Conservation (phyloP, 805 yeast genomes). For the Candida sakaeoensis region DNA sequence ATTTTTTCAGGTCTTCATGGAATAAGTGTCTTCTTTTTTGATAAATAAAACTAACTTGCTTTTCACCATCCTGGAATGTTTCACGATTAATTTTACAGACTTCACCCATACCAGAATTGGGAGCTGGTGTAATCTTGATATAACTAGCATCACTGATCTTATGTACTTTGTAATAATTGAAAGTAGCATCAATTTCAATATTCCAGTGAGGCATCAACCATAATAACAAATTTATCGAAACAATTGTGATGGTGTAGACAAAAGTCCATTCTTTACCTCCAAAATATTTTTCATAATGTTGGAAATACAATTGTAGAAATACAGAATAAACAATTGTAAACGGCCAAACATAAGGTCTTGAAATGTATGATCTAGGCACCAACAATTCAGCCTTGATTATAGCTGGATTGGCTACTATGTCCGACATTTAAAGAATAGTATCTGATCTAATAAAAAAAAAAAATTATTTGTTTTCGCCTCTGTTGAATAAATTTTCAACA, state of each 20-base stretch:
- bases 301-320: slow-evolving; percentile 59
- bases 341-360: slow-evolving; percentile 81
- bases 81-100: slow-evolving; percentile 62
- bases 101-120: slow-evolving; percentile 83
- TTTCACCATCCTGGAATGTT: slow-evolving; percentile 50
- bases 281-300: slow-evolving; percentile 75
- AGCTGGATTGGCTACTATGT: slow-evolving; percentile 65
- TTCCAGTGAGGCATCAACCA: slow-evolving; percentile 96
- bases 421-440: too few relatives aligned
- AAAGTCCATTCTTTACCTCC: slow-evolving; percentile 95
- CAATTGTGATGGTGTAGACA: slow-evolving; percentile 71
- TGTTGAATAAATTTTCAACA: slow-evolving; percentile 3
- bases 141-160: slow-evolving; percentile 62
- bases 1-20: slow-evolving; percentile 48
- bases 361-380: slow-evolving; percentile 55
- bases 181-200: slow-evolving; percentile 59
- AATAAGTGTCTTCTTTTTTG: slow-evolving; percentile 89
- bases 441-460: too few relatives aligned
- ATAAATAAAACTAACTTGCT: slow-evolving; percentile 70
- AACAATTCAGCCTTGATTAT: slow-evolving; percentile 71
- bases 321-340: slow-evolving; percentile 75
- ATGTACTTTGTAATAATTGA: slow-evolving; percentile 60
- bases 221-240: slow-evolving; percentile 69
- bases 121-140: slow-evolving; percentile 73
- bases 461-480: background rate